Conservation (phyloP, 805 yeast species). For the Ogataea philodendri region DNA sequence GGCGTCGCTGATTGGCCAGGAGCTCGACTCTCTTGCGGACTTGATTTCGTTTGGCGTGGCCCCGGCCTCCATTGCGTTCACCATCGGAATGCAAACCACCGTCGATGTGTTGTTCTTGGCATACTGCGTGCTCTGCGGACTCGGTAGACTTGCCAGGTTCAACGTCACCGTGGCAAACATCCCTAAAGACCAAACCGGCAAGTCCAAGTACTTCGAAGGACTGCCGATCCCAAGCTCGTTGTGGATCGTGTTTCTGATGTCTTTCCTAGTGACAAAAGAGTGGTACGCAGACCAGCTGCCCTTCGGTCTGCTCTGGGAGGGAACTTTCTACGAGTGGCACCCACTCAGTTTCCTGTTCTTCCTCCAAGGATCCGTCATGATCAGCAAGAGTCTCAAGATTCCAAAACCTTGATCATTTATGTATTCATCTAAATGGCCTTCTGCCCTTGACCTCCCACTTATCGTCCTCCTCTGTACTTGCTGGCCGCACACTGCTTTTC, state of each 20-base stretch:
- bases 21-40: constrained; percentile 94
- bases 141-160: constrained; percentile 91
- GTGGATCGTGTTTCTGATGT: constrained; percentile 70
- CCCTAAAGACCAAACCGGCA: constrained; percentile 87
- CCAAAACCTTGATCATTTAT: constrained; percentile 64
- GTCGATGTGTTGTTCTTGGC: constrained; percentile 73
- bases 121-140: constrained; percentile 88
- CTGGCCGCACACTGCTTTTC: constrained; percentile 6
- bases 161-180: constrained; percentile 90
- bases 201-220: constrained; percentile 91
- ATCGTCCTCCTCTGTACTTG: constrained; percentile 6
- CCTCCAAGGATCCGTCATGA: constrained; percentile 85
- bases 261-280: constrained; percentile 55
- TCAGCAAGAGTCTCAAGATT: constrained; percentile 84
- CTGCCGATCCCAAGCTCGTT: constrained; percentile 92
- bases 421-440: constrained; percentile 26
- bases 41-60: constrained; percentile 92
- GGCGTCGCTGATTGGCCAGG: constrained; percentile 94
- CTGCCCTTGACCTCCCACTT: constrained; percentile 29
- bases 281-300: constrained; percentile 50
- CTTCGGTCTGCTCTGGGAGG: constrained; percentile 57
- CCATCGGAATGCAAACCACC: constrained; percentile 85
- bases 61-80: constrained; percentile 90
- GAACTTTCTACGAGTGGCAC: constrained; percentile 69
- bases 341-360: constrained; percentile 62